These are phyloP conservation scores for Jaenimonas drosophilae DNA, from an alignment of 208 protist genomes.

Conservation along the genomic window DNA sequence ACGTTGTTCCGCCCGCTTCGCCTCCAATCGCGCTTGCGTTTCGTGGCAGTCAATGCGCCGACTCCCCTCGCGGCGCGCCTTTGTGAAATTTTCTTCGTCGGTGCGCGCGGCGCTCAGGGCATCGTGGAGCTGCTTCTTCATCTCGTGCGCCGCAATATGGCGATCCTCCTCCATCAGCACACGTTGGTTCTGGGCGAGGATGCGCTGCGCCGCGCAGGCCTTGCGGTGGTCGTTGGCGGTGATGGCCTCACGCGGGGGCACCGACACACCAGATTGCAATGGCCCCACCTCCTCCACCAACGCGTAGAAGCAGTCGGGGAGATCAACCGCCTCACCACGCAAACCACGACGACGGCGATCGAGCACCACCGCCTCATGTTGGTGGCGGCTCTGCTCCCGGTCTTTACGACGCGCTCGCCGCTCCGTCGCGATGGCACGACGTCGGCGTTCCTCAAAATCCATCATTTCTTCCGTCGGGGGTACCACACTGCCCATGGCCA, in stretches of 20 bases:
- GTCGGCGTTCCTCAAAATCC: slow-evolving; percentile 12
- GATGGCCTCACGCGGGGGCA: not conserved
- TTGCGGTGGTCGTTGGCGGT: slow-evolving; percentile 8
- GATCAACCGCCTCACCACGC: slow-evolving; percentile 22
- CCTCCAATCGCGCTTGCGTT: slow-evolving; percentile 5
- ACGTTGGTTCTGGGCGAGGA: slow-evolving; percentile 5
- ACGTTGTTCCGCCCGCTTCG: slow-evolving; percentile 4
- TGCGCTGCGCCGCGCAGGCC: slow-evolving; percentile 1
- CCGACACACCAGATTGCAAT: not conserved
- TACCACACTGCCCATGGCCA: not conserved
- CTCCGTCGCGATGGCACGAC: slow-evolving; percentile 20
- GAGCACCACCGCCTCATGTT: slow-evolving; percentile 12
- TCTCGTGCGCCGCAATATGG: slow-evolving; percentile 13
- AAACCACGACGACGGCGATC: slow-evolving; percentile 11
- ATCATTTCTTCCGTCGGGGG: slow-evolving; percentile 6
- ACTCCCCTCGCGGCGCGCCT: slow-evolving; percentile 10
- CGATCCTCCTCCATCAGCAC: slow-evolving; percentile 9
- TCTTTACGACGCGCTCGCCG: slow-evolving; percentile 5
- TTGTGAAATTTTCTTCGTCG: slow-evolving; percentile 3
- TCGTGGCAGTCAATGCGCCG: slow-evolving; percentile 11
- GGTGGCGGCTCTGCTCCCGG: slow-evolving; percentile 1
- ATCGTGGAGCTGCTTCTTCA: slow-evolving; percentile 5
- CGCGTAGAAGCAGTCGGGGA: slow-evolving; percentile 38
- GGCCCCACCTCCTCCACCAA: slow-evolving; percentile 8
- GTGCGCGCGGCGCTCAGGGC: slow-evolving; percentile 8